Percentiles rank a stretch among this genome's conserved stretches.
Evolutionary conservation across 495 filamentous ascomycete genomes (phyloP).

Genomic region (Delitschia confertaspora): DNA sequence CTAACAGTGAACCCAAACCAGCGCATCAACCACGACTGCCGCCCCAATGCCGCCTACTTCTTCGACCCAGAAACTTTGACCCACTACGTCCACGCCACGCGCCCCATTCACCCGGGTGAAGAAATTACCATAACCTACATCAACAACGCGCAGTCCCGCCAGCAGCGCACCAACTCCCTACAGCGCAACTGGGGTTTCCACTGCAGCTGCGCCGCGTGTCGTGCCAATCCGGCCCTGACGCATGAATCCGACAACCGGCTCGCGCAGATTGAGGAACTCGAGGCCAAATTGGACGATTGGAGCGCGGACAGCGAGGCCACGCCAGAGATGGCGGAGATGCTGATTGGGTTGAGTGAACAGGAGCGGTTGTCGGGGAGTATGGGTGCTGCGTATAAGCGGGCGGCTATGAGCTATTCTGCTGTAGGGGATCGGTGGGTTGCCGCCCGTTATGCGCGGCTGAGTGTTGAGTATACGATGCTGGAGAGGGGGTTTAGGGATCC

Average conservation of each 20-base stretch:
- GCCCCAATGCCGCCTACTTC: slow-evolving; percentile 24
- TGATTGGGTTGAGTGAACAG: slow-evolving; percentile 28
- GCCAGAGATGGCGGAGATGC: slow-evolving; percentile 21
- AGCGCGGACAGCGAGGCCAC: slow-evolving; percentile 3
- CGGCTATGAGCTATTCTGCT: slow-evolving; percentile 22
- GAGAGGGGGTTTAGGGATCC: slow-evolving; percentile 18
- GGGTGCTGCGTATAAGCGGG: slow-evolving; percentile 21
- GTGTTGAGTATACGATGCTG: slow-evolving; percentile 6
- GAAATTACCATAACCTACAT: slow-evolving; percentile 25
- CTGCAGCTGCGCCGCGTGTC: slow-evolving; percentile 8
- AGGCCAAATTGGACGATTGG: slow-evolving; percentile 9
- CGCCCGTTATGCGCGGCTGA: slow-evolving; percentile 16
- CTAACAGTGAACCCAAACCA: too few species aligned
- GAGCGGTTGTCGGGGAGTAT: slow-evolving; percentile 26
- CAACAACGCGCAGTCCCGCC: slow-evolving; percentile 12
- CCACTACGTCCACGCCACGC: slow-evolving; percentile 20
- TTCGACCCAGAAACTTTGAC: slow-evolving; percentile 18
- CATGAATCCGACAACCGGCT: slow-evolving; percentile 11
- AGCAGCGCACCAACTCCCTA: slow-evolving; percentile 7
- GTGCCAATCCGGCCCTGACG: slow-evolving; percentile 4
- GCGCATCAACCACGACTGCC: slow-evolving; percentile 24
- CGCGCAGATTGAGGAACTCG: slow-evolving; percentile 6
- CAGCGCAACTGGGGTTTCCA: slow-evolving; percentile 19
- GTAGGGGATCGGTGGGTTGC: slow-evolving; percentile 20
- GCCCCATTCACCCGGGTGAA: slow-evolving; percentile 19